Evolutionary conservation across 495 filamentous ascomycete genomes (phyloP).

Genomic region (Podospora australis): DNA sequence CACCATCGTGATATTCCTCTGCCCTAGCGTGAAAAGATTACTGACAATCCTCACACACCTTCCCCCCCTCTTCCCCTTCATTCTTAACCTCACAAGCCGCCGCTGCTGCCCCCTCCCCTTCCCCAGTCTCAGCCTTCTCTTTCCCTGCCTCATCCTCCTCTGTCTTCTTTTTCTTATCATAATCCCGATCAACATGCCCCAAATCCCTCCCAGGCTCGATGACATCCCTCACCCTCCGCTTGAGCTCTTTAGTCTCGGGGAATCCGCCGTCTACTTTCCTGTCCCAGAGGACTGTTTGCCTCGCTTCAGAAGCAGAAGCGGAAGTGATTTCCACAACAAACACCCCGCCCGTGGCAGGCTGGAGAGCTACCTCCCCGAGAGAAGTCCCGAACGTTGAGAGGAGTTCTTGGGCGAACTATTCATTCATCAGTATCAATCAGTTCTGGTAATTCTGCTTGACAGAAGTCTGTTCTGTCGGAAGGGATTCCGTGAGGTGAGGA

Average conservation of each 20-base stretch:
- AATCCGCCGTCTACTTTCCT: conserved; percentile 84
- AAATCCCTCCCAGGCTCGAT: conserved; percentile 70
- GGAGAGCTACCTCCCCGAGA: conserved; percentile 85
- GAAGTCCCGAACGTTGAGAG: conserved; percentile 87
- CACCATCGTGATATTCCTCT: not conserved
- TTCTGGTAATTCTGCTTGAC: too few species aligned
- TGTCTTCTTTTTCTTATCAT: conserved; percentile 8
- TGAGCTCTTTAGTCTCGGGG: conserved; percentile 87
- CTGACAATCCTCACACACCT: conserved; percentile 41
- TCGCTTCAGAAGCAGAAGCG: conserved; percentile 11
- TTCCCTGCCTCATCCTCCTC: not conserved
- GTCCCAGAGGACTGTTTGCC: conserved; percentile 64
- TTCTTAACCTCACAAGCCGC: not conserved
- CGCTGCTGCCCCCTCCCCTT: not conserved
- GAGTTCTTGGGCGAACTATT: conserved; percentile 92
- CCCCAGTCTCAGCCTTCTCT: not conserved
- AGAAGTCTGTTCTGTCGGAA: not conserved
- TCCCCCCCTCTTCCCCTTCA: not conserved
- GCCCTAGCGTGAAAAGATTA: conserved; percentile 9
- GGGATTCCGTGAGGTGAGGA: too few species aligned
- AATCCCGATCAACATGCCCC: conserved; percentile 69
- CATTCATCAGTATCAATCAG: not conserved
- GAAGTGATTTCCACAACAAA: conserved; percentile 64
- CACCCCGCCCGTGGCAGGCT: conserved; percentile 76
- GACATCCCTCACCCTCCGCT: conserved; percentile 76